These are phyloP conservation scores for Clitopilus hobsonii DNA, from an alignment of 768 basidiomycete species.

Conservation along the genomic window DNA sequence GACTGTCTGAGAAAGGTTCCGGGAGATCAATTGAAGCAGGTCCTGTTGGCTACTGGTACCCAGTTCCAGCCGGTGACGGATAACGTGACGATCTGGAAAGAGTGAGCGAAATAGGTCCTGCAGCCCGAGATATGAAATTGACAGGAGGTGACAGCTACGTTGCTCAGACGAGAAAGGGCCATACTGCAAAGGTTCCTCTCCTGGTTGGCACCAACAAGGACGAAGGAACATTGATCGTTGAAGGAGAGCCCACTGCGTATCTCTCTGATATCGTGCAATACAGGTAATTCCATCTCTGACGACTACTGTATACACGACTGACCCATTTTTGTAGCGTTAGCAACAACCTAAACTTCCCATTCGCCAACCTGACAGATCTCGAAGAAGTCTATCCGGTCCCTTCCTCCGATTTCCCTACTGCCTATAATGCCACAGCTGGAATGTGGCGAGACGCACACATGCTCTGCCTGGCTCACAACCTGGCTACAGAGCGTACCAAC, in stretches of 20 bases:
- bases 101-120: constrained; percentile 12
- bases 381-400: constrained; percentile 22
- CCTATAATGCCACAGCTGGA: constrained; percentile 26
- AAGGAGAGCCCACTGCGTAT: constrained; percentile 28
- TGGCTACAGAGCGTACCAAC: constrained; percentile 18
- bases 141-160: constrained; percentile 17
- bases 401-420: constrained; percentile 21
- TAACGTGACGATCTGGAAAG: constrained; percentile 28
- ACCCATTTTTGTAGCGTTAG: constrained; percentile 15
- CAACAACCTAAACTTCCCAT: constrained; percentile 30
- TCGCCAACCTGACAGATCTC: constrained; percentile 16
- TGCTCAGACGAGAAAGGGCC: constrained; percentile 22
- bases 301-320: background rate
- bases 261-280: constrained; percentile 22
- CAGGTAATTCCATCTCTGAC: constrained; percentile 10
- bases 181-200: constrained; percentile 23
- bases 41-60: constrained; percentile 20
- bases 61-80: constrained; percentile 31
- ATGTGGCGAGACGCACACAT: constrained; percentile 32
- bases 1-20: constrained; percentile 23
- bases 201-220: constrained; percentile 29
- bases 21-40: constrained; percentile 18
- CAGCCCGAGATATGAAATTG: background rate
- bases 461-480: constrained; percentile 26
- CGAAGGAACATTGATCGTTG: constrained; percentile 28